Percentiles rank a stretch among this genome's conserved stretches.
Evolutionary conservation across 2,329 filamentous ascomycete genomes (phyloP).

Genomic region (Paraphaeosphaeria sporulosa): DNA sequence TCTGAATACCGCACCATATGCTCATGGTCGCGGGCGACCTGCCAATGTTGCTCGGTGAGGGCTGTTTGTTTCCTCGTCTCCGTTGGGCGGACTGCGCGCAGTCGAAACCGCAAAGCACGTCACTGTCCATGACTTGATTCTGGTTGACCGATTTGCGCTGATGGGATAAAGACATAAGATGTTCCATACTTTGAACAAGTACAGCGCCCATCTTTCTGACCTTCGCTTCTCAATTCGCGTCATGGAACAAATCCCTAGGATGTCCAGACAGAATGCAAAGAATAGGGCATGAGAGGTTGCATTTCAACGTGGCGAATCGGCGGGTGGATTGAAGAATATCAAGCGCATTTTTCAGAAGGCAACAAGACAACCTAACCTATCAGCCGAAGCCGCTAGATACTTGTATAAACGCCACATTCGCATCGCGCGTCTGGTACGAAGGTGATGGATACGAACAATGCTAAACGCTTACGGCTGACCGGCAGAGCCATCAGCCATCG

Average conservation of each 20-base stretch:
- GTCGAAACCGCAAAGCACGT: neutral
- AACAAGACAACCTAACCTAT: neutral
- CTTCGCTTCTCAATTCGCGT: neutral
- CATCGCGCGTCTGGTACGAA: neutral
- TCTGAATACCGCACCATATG: neutral
- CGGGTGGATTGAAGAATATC: neutral
- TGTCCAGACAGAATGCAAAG: neutral
- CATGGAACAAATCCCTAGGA: no score
- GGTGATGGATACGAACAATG: constrained; percentile 9
- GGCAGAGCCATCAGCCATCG: neutral
- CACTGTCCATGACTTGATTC: neutral
- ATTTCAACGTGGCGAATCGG: neutral
- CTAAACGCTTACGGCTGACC: constrained; percentile 18
- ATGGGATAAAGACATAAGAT: neutral
- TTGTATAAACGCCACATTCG: neutral
- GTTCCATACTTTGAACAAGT: neutral
- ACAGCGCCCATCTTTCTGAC: neutral
- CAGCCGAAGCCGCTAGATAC: neutral
- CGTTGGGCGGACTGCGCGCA: no score
- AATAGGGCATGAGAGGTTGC: neutral
- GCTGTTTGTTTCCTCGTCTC: no score
- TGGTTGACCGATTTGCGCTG: neutral
- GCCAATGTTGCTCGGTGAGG: neutral
- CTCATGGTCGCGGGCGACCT: neutral
- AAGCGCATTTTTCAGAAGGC: neutral